phyloP scores from a whole-genome alignment of 2,329 filamentous ascomycete species.

The Fonsecaea multimorphosa region DNA sequence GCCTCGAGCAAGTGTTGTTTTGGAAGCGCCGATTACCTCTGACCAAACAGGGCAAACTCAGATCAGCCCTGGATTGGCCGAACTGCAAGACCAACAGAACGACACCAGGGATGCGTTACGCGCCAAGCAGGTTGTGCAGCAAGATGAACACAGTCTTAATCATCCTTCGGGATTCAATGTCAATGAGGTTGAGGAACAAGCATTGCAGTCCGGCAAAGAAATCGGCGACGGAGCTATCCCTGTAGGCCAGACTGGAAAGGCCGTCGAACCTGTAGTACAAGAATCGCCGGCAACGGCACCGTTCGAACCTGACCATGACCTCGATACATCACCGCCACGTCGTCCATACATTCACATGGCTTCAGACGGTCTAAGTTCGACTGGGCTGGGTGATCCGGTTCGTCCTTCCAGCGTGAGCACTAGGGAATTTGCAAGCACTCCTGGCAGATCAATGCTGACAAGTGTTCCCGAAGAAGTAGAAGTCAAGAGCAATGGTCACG shows the following conservation, averaged over 20 bases:
- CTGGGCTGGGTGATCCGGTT: constrained; percentile 23
- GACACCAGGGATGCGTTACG: not conserved
- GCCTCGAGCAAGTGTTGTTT: constrained; percentile 28
- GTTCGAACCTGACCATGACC: not conserved
- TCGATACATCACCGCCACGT: not conserved
- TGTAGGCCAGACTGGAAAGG: not conserved
- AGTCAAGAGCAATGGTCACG: constrained; percentile 9
- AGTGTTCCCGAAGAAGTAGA: constrained; percentile 30
- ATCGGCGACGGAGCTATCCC: not conserved
- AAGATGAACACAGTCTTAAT: not conserved
- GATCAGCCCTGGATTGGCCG: not conserved
- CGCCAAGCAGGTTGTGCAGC: not conserved
- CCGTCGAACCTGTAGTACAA: not conserved
- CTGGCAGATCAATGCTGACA: constrained; percentile 26
- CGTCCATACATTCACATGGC: constrained; percentile 21
- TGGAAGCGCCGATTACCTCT: constrained; percentile 11
- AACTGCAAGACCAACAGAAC: constrained; percentile 2
- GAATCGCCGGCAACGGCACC: not conserved
- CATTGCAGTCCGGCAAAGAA: not conserved
- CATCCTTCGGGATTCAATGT: not conserved
- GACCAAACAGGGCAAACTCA: not conserved
- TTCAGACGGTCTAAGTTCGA: constrained; percentile 18
- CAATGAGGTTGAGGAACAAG: not conserved
- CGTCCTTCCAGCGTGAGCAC: constrained; percentile 28
- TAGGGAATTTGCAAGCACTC: constrained; percentile 35